A percentile compares a stretch with the other conserved stretches of the same genome.
Conservation (phyloP, 1,284 basidiomycete species). For the Cutaneotrichosporon dermatis region DNA sequence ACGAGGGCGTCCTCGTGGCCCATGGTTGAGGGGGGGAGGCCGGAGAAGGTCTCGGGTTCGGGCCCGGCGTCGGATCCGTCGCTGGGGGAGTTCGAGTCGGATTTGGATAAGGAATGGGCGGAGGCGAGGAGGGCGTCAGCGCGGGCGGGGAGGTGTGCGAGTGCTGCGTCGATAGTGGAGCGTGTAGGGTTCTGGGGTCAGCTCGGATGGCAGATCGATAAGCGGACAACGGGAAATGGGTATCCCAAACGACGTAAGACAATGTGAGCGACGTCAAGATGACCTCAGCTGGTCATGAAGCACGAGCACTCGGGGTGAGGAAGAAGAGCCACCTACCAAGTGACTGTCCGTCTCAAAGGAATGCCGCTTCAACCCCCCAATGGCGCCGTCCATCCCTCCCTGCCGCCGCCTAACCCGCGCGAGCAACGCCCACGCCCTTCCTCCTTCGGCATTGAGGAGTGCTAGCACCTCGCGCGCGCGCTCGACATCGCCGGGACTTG, state of each 20-base stretch:
- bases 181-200: background rate
- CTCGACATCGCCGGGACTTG: background rate
- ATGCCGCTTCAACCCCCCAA: background rate
- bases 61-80: too few species aligned
- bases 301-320: too few species aligned
- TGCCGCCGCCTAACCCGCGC: background rate
- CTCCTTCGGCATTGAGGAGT: background rate
- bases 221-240: too few species aligned
- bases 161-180: background rate
- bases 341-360: background rate
- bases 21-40: constrained; percentile 25
- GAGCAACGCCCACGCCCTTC: background rate
- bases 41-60: background rate
- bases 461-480: background rate
- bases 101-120: too few species aligned
- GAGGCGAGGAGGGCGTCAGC: background rate
- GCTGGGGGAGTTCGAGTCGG: too few species aligned
- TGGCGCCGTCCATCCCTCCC: background rate
- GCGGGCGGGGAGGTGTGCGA: background rate
- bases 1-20: constrained; percentile 37
- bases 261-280: background rate
- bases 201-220: background rate
- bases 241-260: too few species aligned
- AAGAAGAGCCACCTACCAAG: background rate
- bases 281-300: background rate